Conservation (phyloP, 225 moss, liverwort and hornwort species). For the Pseudisothecium myosuroides region DNA sequence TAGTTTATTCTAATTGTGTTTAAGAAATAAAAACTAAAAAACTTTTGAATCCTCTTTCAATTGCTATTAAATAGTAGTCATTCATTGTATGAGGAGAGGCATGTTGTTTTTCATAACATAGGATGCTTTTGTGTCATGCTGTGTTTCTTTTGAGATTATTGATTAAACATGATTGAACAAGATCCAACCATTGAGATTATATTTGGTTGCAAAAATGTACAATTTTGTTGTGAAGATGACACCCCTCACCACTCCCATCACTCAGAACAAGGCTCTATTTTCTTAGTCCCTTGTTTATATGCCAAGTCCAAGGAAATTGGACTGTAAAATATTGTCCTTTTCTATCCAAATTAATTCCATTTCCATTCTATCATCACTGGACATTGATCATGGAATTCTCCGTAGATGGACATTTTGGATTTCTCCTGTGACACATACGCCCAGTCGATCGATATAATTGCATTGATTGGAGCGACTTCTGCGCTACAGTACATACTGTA, state of each 20-base stretch:
- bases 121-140: neutral
- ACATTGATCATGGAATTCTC: neutral
- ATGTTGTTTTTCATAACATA: neutral
- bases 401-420: neutral
- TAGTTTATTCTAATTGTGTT: accelerated
- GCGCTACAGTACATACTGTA: neutral
- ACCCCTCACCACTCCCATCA: neutral
- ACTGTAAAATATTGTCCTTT: neutral
- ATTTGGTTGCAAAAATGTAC: no score
- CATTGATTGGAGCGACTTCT: neutral
- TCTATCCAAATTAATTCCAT: neutral
- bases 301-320: neutral
- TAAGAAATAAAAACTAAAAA: neutral
- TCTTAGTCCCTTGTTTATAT: neutral
- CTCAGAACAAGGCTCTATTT: neutral
- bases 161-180: neutral
- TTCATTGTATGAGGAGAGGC: neutral
- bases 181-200: neutral
- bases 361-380: neutral
- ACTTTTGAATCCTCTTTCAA: neutral
- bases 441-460: neutral
- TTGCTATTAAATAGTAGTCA: no score
- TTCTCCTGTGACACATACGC: neutral
- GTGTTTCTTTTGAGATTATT: neutral
- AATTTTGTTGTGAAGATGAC: neutral